phyloP scores from a whole-genome alignment of 306 rosid genomes.

The Quercus wislizeni region DNA sequence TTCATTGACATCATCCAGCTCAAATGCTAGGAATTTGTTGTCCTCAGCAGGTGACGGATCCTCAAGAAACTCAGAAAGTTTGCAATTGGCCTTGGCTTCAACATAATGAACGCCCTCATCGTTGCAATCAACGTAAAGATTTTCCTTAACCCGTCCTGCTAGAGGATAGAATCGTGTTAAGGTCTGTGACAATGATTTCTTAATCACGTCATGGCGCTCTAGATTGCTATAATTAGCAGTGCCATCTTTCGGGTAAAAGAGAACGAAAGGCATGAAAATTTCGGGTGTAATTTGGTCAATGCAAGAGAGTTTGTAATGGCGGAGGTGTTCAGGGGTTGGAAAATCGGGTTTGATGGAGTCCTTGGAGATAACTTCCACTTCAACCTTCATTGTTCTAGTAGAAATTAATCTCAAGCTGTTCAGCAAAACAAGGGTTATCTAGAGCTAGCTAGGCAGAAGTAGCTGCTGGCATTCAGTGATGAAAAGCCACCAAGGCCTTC shows the following conservation, averaged over 20 bases:
- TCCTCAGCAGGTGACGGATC: slow-evolving; percentile 40
- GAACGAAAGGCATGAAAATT: slow-evolving; percentile 24
- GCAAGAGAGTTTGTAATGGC: slow-evolving; percentile 42
- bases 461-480: too few species aligned
- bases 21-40: slow-evolving; percentile 40
- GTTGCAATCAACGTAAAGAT: slow-evolving; percentile 32
- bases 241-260: slow-evolving; percentile 26
- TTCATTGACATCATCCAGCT: slow-evolving; percentile 29
- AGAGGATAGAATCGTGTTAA: slow-evolving; percentile 42
- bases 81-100: slow-evolving; percentile 36
- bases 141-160: slow-evolving; percentile 32
- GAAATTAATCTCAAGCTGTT: too few species aligned
- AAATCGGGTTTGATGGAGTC: slow-evolving; percentile 38
- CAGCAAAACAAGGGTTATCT: too few species aligned
- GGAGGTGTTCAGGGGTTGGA: slow-evolving; percentile 36
- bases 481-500: too few species aligned
- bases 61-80: slow-evolving; percentile 28
- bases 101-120: slow-evolving; percentile 45
- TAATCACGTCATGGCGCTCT: slow-evolving; percentile 21
- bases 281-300: slow-evolving; percentile 48
- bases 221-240: neutral
- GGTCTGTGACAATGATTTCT: slow-evolving; percentile 43
- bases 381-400: slow-evolving; percentile 9
- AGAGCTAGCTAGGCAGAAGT: too few species aligned
- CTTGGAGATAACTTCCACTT: slow-evolving; percentile 29